Conservation (phyloP, 2,329 filamentous ascomycete species). For the Aspergillus sojae region DNA sequence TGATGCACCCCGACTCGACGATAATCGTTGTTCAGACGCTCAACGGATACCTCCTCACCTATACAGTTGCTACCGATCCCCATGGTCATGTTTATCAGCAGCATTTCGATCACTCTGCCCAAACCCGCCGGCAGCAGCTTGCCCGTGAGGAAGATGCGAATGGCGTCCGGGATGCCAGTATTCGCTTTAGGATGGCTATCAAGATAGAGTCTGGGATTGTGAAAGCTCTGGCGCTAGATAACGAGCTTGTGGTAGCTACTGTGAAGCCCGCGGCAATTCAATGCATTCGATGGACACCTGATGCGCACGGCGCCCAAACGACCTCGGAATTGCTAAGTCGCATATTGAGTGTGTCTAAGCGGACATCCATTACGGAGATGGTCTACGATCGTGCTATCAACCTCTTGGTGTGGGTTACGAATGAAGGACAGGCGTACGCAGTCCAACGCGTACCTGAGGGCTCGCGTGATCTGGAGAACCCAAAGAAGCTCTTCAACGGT, state of each 20-base stretch:
- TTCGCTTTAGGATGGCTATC: slow-evolving; percentile 96
- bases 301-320: slow-evolving; percentile 79
- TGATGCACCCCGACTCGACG: slow-evolving; percentile 86
- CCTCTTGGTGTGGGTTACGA: slow-evolving; percentile 87
- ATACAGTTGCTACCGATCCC: slow-evolving; percentile 83
- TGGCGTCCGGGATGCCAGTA: slow-evolving; percentile 81
- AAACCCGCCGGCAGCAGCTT: slow-evolving; percentile 49
- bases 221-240: slow-evolving; percentile 83
- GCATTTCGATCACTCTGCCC: slow-evolving; percentile 61
- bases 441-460: slow-evolving; percentile 69
- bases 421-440: slow-evolving; percentile 83
- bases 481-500: slow-evolving; percentile 77
- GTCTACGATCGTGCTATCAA: slow-evolving; percentile 96
- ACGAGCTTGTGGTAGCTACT: slow-evolving; percentile 90
- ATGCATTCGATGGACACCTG: slow-evolving; percentile 92
- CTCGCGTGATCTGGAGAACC: slow-evolving; percentile 47
- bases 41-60: slow-evolving; percentile 87
- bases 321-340: slow-evolving; percentile 86
- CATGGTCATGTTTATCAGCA: slow-evolving; percentile 83
- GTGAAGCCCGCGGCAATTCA: slow-evolving; percentile 91
- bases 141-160: slow-evolving; percentile 72
- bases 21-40: slow-evolving; percentile 90
- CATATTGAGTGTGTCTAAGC: slow-evolving; percentile 83
- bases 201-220: slow-evolving; percentile 95
- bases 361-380: slow-evolving; percentile 77